Evolutionary conservation across 257 asterid species (phyloP), one percentile per base, ranked within the genome.

Genomic region (Verbascum thapsus): DNA sequence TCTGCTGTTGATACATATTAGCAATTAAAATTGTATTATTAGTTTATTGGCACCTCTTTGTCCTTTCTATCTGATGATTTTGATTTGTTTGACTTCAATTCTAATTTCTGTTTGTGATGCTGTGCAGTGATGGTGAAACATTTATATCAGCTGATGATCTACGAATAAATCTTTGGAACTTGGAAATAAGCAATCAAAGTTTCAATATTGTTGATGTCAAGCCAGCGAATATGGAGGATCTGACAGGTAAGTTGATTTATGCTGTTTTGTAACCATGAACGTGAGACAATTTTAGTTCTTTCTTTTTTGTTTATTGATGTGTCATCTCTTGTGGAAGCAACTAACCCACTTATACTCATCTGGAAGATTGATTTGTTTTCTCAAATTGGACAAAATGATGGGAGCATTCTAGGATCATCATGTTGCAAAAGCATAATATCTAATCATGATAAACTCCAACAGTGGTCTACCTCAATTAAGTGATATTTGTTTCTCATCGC

Each of bases 111-210:
- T 57, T 54, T 26, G 20, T 53, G 16, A 68, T 78, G 61, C 68
- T 56, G 54, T 72, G 52, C 85, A 88, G 96, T 77, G 96, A 88
- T 67, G 95, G 95, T 63, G 95, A 88, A 76, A 88, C 96, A 58
- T 88, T 88, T 78, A 83, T 88, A 88, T 88, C 96, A 64, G 95
- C 96, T 67, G 96, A 88, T 75, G 96, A 88, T 75, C 83, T 88
- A 41, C 83, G 95, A 56, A 77, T 88, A 74, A 88, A 88, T 78
- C 95, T 88, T 48, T 88, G 96, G 96, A 88, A 88, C 82, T 78
- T 88, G 82, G 92, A 88, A 76, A 83, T 88, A 66, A 88, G 95
- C 68, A 83, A 80, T 74, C 96, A 88, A 74, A 88, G 96, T 81
- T 88, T 85, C 78, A 88, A 88, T 74, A 85, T 88, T 39, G 95